These are phyloP conservation scores for Botrytis deweyae DNA, from an alignment of 2,329 filamentous ascomycete species.

Conservation along the genomic window DNA sequence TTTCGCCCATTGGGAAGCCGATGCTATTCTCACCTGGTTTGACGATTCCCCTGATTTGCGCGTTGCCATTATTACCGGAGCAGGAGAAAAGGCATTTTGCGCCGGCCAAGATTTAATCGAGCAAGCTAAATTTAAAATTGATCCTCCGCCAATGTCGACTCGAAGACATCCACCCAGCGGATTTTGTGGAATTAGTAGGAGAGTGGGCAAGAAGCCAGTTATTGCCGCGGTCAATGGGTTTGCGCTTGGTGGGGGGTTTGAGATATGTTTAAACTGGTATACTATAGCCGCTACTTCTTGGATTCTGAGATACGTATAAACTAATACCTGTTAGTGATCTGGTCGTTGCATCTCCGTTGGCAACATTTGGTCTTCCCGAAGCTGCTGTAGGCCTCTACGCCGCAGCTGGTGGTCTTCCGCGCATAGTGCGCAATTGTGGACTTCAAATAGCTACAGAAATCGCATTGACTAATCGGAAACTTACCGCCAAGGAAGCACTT, in stretches of 20 bases:
- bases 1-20: slow-evolving; percentile 42
- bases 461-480: slow-evolving; percentile 61
- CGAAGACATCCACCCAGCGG: slow-evolving; percentile 44
- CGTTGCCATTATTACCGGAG: slow-evolving; percentile 63
- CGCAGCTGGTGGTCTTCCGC: slow-evolving; percentile 67
- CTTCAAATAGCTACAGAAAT: slow-evolving; percentile 69
- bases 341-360: slow-evolving; percentile 58
- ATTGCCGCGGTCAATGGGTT: slow-evolving; percentile 77
- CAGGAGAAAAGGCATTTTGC: slow-evolving; percentile 62
- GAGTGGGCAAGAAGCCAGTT: slow-evolving; percentile 69
- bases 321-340: slow-evolving; percentile 55
- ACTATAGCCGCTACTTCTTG: not conserved
- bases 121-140: slow-evolving; percentile 51
- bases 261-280: slow-evolving; percentile 60
- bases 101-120: slow-evolving; percentile 65
- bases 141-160: slow-evolving; percentile 33
- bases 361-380: slow-evolving; percentile 71
- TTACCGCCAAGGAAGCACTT: slow-evolving; percentile 59
- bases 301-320: not conserved
- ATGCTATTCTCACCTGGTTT: slow-evolving; percentile 57
- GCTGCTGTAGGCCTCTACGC: slow-evolving; percentile 68
- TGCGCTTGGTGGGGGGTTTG: slow-evolving; percentile 73
- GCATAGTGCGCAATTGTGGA: slow-evolving; percentile 63
- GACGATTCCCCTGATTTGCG: slow-evolving; percentile 59
- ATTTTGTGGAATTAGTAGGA: slow-evolving; percentile 66